phyloP scores from a whole-genome alignment of 169 alveolate species.

The Plasmodium malariae region DNA sequence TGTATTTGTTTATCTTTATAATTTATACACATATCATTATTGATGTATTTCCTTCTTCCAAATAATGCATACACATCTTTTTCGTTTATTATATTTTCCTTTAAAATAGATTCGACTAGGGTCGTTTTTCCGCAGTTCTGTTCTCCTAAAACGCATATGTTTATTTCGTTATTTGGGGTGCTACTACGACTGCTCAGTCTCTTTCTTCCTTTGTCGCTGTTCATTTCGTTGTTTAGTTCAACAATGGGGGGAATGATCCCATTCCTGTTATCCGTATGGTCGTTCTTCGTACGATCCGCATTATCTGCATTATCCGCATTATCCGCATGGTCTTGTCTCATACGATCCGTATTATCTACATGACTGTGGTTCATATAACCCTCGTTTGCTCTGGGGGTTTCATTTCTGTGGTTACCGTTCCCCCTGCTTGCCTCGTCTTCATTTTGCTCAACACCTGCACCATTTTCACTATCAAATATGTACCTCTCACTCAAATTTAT shows the following conservation, averaged over 20 bases:
- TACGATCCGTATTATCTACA: neutral
- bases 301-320: neutral
- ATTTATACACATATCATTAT: conserved; percentile 22
- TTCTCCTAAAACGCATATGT: conserved; percentile 66
- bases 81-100: conserved; percentile 37
- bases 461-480: neutral
- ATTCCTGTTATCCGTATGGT: neutral
- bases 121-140: conserved; percentile 66
- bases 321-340: neutral
- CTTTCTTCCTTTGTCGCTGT: neutral
- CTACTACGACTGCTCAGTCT: neutral
- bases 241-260: neutral
- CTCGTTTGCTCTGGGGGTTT: neutral
- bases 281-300: neutral
- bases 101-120: conserved; percentile 40
- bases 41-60: conserved; percentile 63
- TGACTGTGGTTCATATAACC: too few relatives aligned
- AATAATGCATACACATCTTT: conserved; percentile 36
- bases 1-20: conserved; percentile 28
- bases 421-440: neutral
- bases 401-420: neutral
- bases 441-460: neutral
- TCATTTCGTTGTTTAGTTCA: neutral
- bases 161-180: conserved; percentile 7
- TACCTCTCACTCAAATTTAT: neutral